Evolutionary conservation across 495 filamentous ascomycete genomes (phyloP).

Genomic region (Neurospora terricola): DNA sequence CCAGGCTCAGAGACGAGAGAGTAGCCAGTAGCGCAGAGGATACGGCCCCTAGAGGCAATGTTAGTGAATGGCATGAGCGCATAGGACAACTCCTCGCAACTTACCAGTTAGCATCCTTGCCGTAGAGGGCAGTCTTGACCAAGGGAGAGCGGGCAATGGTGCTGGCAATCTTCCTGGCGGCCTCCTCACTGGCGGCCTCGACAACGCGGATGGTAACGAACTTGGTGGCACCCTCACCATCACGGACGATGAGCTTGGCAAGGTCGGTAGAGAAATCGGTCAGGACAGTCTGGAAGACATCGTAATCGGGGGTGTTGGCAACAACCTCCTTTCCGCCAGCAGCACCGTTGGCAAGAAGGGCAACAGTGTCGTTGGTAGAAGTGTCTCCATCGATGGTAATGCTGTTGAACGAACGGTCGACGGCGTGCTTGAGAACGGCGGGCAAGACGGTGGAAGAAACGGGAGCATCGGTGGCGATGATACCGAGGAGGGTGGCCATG

Average conservation of each 20-base stretch:
- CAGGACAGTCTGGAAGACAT: constrained; percentile 55
- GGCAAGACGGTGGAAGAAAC: constrained; percentile 60
- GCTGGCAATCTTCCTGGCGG: constrained; percentile 61
- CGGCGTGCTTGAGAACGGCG: constrained; percentile 60
- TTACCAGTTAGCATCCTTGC: constrained; percentile 91
- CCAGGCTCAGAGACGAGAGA: constrained; percentile 59
- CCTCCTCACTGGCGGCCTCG: constrained; percentile 56
- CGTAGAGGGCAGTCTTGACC: constrained; percentile 95
- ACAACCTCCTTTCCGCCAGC: constrained; percentile 64
- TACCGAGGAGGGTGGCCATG: constrained; percentile 93
- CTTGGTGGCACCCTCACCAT: constrained; percentile 97
- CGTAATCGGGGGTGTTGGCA: constrained; percentile 50
- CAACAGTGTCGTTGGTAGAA: constrained; percentile 92
- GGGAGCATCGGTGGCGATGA: constrained; percentile 88
- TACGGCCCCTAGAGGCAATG: constrained; percentile 52
- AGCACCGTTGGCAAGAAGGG: constrained; percentile 87
- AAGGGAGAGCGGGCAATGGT: constrained; percentile 90
- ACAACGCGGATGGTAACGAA: constrained; percentile 88
- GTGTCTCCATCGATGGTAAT: constrained; percentile 97
- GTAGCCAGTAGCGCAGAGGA: constrained; percentile 91
- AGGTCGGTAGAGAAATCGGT: constrained; percentile 72
- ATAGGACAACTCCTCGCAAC: background rate
- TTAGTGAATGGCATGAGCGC: constrained; percentile 1
- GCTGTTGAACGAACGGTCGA: constrained; percentile 85
- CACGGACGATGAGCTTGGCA: constrained; percentile 85